Evolutionary conservation across 495 filamentous ascomycete genomes (phyloP).

Genomic region (Penicillium pancosmium): DNA sequence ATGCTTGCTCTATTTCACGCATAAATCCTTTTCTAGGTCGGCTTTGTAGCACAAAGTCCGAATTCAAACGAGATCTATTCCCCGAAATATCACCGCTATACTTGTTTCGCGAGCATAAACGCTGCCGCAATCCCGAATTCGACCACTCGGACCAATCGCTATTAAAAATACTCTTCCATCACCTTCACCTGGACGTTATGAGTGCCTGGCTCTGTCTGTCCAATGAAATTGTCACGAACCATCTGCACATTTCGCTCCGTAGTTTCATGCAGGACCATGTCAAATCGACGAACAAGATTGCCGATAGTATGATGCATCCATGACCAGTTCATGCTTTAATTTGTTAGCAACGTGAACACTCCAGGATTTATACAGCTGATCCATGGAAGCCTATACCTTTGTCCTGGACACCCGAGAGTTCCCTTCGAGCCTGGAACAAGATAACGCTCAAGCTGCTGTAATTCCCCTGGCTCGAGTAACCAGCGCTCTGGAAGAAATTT

Average conservation of each 20-base stretch:
- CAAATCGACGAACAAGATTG: conserved; percentile 10
- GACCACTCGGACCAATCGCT: background rate
- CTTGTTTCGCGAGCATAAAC: background rate
- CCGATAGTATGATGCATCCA: conserved; percentile 9
- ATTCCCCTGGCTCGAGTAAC: conserved; percentile 32
- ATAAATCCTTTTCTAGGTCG: no score
- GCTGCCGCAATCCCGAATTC: background rate
- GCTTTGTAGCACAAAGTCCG: background rate
- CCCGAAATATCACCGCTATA: background rate
- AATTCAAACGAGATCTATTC: background rate
- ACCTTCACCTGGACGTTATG: conserved; percentile 30
- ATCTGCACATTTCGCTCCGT: conserved; percentile 33
- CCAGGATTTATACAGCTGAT: background rate
- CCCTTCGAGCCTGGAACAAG: conserved; percentile 51
- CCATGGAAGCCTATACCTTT: conserved; percentile 33
- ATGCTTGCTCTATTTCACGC: no score
- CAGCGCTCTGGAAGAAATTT: conserved; percentile 50
- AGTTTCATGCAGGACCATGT: conserved; percentile 13
- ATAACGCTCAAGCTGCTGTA: conserved; percentile 29
- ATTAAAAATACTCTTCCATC: background rate
- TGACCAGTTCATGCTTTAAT: conserved; percentile 8
- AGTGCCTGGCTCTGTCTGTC: conserved; percentile 25
- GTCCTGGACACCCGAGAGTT: conserved; percentile 48
- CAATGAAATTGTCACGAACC: conserved; percentile 32
- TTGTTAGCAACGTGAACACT: background rate